Percentiles rank a stretch among this genome's conserved stretches.
Conservation (phyloP, 2,329 filamentous ascomycete genomes). For the Xylaria sp. region DNA sequence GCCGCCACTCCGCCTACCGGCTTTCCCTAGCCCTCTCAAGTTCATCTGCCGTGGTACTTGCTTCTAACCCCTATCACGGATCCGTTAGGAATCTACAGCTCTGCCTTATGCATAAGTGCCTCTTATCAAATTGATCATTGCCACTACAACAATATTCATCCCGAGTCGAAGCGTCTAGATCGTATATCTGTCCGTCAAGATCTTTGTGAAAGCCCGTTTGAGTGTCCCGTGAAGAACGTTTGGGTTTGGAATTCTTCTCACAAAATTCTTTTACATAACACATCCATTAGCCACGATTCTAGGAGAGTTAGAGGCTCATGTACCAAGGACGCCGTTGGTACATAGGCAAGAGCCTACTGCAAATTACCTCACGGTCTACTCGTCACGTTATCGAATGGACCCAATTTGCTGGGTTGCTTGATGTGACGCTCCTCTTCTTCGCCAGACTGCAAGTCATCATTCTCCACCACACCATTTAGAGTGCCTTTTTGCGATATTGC, state of each 20-base stretch:
- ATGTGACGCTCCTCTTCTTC: slow-evolving; percentile 31
- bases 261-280: slow-evolving; percentile 7
- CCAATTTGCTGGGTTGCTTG: slow-evolving; percentile 33
- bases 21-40: slow-evolving; percentile 8
- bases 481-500: slow-evolving; percentile 18
- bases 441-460: slow-evolving; percentile 38
- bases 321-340: slow-evolving; percentile 16
- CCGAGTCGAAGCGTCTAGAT: slow-evolving; percentile 10
- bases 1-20: slow-evolving; percentile 28
- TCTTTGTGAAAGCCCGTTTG: not conserved
- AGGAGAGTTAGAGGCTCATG: slow-evolving; percentile 5
- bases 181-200: slow-evolving; percentile 3
- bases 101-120: slow-evolving; percentile 19
- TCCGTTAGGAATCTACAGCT: slow-evolving; percentile 9
- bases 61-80: slow-evolving; percentile 15
- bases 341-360: slow-evolving; percentile 32
- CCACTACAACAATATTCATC: slow-evolving; percentile 2
- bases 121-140: slow-evolving; percentile 18
- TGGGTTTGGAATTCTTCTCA: not conserved
- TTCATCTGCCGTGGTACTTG: slow-evolving; percentile 22
- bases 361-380: slow-evolving; percentile 29
- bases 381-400: slow-evolving; percentile 35
- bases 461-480: slow-evolving; percentile 35
- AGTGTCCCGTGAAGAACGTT: not conserved
- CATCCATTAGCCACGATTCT: slow-evolving; percentile 6